Evolutionary conservation across 208 protist genomes (phyloP).

Genomic region (Acanthamoeba royreba): DNA sequence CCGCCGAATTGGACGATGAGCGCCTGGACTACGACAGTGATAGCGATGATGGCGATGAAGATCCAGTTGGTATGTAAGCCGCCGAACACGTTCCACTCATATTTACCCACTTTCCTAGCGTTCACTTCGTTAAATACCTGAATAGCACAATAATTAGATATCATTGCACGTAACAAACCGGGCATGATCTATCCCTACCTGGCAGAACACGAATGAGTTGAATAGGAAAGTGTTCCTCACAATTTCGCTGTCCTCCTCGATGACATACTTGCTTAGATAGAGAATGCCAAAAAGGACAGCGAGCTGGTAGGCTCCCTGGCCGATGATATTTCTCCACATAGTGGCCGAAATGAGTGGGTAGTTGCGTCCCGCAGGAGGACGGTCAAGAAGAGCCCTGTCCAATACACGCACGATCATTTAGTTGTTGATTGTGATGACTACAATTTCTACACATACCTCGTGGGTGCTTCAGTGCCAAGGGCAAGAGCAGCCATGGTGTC

Average conservation of each 20-base stretch:
- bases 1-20: conserved; percentile 85
- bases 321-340: conserved; percentile 85
- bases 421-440: too few relatives aligned
- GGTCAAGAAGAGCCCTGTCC: conserved; percentile 72
- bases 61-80: neutral
- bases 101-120: conserved; percentile 83
- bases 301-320: conserved; percentile 80
- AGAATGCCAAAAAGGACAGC: conserved; percentile 65
- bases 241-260: neutral
- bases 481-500: conserved; percentile 97
- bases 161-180: neutral
- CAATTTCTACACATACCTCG: conserved; percentile 60
- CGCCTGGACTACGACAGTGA: conserved; percentile 21
- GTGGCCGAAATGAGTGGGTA: conserved; percentile 84
- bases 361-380: conserved; percentile 78
- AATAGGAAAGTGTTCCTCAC: conserved; percentile 81
- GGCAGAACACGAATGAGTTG: conserved; percentile 91
- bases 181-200: conserved; percentile 62
- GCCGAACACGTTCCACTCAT: conserved; percentile 34
- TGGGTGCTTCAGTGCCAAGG: conserved; percentile 94
- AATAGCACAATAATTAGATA: neutral
- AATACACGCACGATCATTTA: neutral
- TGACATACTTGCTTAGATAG: conserved; percentile 65
- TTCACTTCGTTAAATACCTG: conserved; percentile 93
- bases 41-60: conserved; percentile 20